Evolutionary conservation across 1,284 basidiomycete genomes (phyloP).

Genomic region (Ustilago esculenta): DNA sequence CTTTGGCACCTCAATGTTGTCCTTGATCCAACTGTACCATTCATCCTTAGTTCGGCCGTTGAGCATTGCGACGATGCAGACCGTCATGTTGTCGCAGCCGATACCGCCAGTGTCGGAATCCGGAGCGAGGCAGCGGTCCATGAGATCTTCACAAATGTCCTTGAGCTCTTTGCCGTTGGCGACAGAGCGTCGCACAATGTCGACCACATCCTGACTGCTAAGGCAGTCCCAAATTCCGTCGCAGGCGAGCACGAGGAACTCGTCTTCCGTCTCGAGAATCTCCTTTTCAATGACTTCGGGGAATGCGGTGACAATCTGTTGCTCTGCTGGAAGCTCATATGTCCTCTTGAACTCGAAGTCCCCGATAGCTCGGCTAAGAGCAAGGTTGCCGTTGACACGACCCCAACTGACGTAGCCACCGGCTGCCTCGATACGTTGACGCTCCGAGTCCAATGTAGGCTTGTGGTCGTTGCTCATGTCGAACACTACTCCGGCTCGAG

Average conservation of each 20-base stretch:
- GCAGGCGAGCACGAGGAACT: slow-evolving; percentile 94
- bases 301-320: slow-evolving; percentile 93
- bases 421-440: slow-evolving; percentile 85
- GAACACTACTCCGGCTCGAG: slow-evolving; percentile 83
- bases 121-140: slow-evolving; percentile 92
- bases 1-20: slow-evolving; percentile 78
- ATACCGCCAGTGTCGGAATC: slow-evolving; percentile 92
- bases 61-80: slow-evolving; percentile 87
- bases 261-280: slow-evolving; percentile 82
- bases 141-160: slow-evolving; percentile 88
- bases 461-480: slow-evolving; percentile 95
- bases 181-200: slow-evolving; percentile 85
- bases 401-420: slow-evolving; percentile 98
- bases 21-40: slow-evolving; percentile 91
- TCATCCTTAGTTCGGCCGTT: slow-evolving; percentile 86
- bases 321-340: slow-evolving; percentile 79
- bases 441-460: slow-evolving; percentile 86
- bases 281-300: slow-evolving; percentile 88
- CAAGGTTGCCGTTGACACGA: slow-evolving; percentile 97
- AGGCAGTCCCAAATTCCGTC: slow-evolving; percentile 99
- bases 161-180: slow-evolving; percentile 81
- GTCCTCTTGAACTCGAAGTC: slow-evolving; percentile 99
- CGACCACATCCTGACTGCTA: slow-evolving; percentile 89
- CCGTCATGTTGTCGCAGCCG: slow-evolving; percentile 99
- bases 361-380: slow-evolving; percentile 91